Percentiles rank a stretch among this genome's conserved stretches.
phyloP scores from a whole-genome alignment of 805 yeast genomes.

The Wickerhamiella azymoides region DNA sequence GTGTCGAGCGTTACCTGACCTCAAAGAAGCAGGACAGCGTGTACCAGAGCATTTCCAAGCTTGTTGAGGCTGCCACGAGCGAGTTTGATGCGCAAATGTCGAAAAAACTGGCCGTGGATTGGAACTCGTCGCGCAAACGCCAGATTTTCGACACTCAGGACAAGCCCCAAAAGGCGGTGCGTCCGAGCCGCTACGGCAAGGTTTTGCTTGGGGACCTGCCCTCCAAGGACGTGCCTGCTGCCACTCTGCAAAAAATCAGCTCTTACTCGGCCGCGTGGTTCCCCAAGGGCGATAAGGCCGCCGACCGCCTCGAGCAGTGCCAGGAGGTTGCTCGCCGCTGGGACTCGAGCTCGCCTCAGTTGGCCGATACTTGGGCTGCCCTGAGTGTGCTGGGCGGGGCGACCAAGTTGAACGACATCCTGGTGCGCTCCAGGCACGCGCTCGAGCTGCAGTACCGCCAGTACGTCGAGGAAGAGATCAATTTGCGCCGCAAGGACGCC shows the following conservation, averaged over 20 bases:
- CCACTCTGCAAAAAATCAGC: conserved; percentile 3
- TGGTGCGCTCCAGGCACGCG: conserved; percentile 39
- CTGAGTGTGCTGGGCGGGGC: conserved; percentile 10
- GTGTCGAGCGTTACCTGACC: conserved; percentile 49
- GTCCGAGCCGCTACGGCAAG: conserved; percentile 26
- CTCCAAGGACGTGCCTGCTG: conserved; percentile 18
- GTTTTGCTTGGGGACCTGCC: conserved; percentile 7
- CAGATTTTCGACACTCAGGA: conserved; percentile 65
- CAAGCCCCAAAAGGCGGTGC: conserved; percentile 55
- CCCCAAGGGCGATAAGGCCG: not conserved
- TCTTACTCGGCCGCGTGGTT: not conserved
- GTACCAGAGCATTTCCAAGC: conserved; percentile 67
- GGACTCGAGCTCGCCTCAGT: conserved; percentile 53
- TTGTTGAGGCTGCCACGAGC: conserved; percentile 54
- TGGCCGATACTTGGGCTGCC: conserved; percentile 30
- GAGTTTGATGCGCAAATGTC: conserved; percentile 73
- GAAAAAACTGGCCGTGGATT: conserved; percentile 62
- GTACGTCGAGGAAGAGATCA: conserved; percentile 53
- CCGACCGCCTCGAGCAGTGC: not conserved
- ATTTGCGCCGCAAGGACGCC: conserved; percentile 34
- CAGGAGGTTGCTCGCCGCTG: conserved; percentile 33
- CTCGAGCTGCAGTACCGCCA: conserved; percentile 68
- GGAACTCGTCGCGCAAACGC: conserved; percentile 58
- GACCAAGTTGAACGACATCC: conserved; percentile 25
- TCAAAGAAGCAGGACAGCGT: conserved; percentile 72